Base-by-base conservation (phyloP, 345 rosid genomes). In the Mangifera indica region DNA sequence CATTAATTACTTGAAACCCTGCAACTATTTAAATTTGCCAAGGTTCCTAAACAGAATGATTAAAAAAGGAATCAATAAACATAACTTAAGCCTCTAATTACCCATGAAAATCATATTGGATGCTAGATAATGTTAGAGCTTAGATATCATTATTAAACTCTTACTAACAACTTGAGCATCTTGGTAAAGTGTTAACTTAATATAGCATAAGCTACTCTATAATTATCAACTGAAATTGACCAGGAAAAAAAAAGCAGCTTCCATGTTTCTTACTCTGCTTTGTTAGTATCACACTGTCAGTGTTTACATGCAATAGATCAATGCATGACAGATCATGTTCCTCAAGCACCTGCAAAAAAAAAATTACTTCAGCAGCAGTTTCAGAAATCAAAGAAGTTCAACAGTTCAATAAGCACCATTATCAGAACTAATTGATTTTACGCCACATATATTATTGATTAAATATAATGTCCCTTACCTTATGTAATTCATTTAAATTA, bases 231-330 rank as follows among this genome's bases (percentile, higher is more conserved):
- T 20, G 25, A 74, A 68, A 59, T 52, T 34, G 8, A 44, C 22
- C 20, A 37, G 65, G 72, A 18, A 24, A 72, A n/a, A 20, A 9
- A 20, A 20, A 37, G 3, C n/a, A 37, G 70, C 45, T 17, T 66
- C 48, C 49, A 67, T 46, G 51, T 66, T 71, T 66, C 99, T 88
- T 89, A 95, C 99, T 93, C 75, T 67, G 83, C 69, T 85, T 88
- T 72, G 97, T 91, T 82, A 93, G 72, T 71, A 89, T 80, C 69
- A 95, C 90, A 55, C 88, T 97, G 71, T 95, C 99, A 37, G 92
- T 87, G 77, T 85, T 82, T 79, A 90, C 82, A 77, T 84, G 86
- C 81, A 91, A 77, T 17, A 93, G 78, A 63, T 95, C 98, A 76
- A 79, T 56, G 80, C 99, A 95, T 17, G 83, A 86, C 77, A 93